Evolutionary conservation across 306 rosid genomes (phyloP), one percentile per base, ranked within the genome.

Genomic region (Macrotyloma uniflorum): DNA sequence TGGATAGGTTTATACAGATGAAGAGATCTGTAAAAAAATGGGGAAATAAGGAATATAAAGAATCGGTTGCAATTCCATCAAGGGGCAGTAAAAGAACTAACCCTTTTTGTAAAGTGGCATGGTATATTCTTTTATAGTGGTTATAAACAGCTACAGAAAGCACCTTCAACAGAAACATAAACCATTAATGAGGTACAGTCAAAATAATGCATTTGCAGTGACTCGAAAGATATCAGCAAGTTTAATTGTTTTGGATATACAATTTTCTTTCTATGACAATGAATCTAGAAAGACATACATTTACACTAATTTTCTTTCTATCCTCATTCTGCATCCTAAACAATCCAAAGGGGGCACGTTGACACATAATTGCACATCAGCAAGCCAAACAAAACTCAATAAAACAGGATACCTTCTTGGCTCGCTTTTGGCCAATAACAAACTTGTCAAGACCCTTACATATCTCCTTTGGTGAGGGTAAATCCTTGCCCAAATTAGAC

Each of bases 131-230:
- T 83, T 94, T 94, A 77, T 92, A 94, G 88, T 94, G 98, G 82
- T 94, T 94, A 87, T 94, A 91, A 79, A 94, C 98, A 63, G 97
- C 98, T 72, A 94, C 98, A 80, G 98, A 87, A 74, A 94, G 97
- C 83, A 94, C 97, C 98, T 94, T 89, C 75, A 86, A 72, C 66
- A 62, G 43, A 80, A 83, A 83, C 67, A 87, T 45, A 78, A 76
- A 78, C 53, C 84, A 70, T 28, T 50, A 24, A 58, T 79, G 63
- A 76, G 79, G 75, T 50, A 47, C 38, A 43, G 19, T 77, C 65
- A 53, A 74, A 76, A 67, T 26, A 76, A 72, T 40, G 74, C 58
- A 74, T 69, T 79, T 64, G 46, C 51, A 36, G 8, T 38, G 67
- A 54, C 71, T 54, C 24, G 10, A 18, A 45, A 83, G 8, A 68